These are phyloP conservation scores for Leccinum subgranulosum DNA, from an alignment of 768 basidiomycete species.

Conservation along the genomic window DNA sequence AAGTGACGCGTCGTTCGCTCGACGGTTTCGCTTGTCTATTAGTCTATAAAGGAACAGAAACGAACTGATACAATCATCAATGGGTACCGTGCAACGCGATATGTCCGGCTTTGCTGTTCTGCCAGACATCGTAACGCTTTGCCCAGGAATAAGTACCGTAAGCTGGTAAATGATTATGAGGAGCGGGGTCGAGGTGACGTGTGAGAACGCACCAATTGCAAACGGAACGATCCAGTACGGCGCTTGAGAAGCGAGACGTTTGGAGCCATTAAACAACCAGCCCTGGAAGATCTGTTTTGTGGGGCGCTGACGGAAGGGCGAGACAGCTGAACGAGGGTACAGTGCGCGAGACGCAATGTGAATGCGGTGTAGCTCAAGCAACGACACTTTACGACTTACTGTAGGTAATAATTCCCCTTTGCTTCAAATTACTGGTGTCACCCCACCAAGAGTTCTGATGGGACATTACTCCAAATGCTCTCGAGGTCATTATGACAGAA, in stretches of 20 bases:
- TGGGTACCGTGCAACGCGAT: slow-evolving; percentile 32
- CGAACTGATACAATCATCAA: background rate
- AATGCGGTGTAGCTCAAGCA: background rate
- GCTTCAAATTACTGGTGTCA: slow-evolving; percentile 61
- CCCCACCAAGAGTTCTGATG: slow-evolving; percentile 90
- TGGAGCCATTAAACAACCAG: slow-evolving; percentile 88
- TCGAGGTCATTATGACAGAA: background rate
- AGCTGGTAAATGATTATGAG: slow-evolving; percentile 40
- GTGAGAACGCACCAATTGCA: slow-evolving; percentile 57
- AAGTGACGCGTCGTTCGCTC: background rate
- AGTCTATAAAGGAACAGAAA: background rate
- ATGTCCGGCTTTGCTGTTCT: slow-evolving; percentile 81
- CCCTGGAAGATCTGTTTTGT: slow-evolving; percentile 65
- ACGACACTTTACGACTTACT: slow-evolving; percentile 48
- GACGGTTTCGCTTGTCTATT: background rate
- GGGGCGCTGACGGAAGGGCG: slow-evolving; percentile 78
- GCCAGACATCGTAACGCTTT: slow-evolving; percentile 54
- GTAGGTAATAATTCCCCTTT: slow-evolving; percentile 78
- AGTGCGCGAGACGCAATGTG: background rate
- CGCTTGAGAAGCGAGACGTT: slow-evolving; percentile 66
- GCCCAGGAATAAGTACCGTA: slow-evolving; percentile 82
- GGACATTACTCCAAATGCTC: slow-evolving; percentile 1
- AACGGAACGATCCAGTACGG: slow-evolving; percentile 81
- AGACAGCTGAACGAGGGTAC: slow-evolving; percentile 51
- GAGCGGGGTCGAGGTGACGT: background rate